Base-by-base conservation (phyloP, 2,329 filamentous ascomycete species). In the Alternaria sp. region DNA sequence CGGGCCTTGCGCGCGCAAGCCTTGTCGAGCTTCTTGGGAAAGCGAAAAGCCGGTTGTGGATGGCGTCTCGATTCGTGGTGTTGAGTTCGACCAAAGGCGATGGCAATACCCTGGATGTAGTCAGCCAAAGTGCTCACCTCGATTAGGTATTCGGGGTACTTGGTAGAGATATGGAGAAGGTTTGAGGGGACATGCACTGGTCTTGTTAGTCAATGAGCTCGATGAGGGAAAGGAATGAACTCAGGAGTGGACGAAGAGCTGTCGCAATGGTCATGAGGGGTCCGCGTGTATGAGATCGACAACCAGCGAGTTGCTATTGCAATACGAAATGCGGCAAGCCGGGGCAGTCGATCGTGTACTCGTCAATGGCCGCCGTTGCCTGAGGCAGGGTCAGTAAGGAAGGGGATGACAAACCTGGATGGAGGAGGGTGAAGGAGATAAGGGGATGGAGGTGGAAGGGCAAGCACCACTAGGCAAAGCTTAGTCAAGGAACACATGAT, bases 121-220 rank as follows among this genome's bases (percentile, higher is more conserved):
- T 41, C n/a, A 41, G 37, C 37, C 37, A 11, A 5, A 41, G 9
- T 18, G 7, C 7, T 41, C 8, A 11, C 4, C n/a, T 41, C 0
- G 8, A 0, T 41, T 18, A 1, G 37, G 8, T 41, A 41, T 11
- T 0, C 4, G 37, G 37, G 37, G 37, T 41, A 41, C 37, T 41
- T 0, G 37, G 5, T 18, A 18, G 37, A 3, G 37, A 5, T 11
- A 5, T 18, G n/a, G 0, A 9, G 0, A 41, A 11, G n/a, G 37
- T 21, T 25, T 49, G 8, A 15, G 9, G 46, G 0, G 11, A 1
- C 25, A 26, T 49, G 23, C 2, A 26, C 46, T 26, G 21, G 14
- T 12, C 1, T 25, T 4, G 46, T 26, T 49, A 49, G 21, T 49
- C 14, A 6, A 10, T 10, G 23, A 49, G 21, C 21, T 25, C 23